Percentiles rank a stretch among this genome's conserved stretches.
Evolutionary conservation across 768 basidiomycete genomes (phyloP).

Genomic region (Daedalea quercina): DNA sequence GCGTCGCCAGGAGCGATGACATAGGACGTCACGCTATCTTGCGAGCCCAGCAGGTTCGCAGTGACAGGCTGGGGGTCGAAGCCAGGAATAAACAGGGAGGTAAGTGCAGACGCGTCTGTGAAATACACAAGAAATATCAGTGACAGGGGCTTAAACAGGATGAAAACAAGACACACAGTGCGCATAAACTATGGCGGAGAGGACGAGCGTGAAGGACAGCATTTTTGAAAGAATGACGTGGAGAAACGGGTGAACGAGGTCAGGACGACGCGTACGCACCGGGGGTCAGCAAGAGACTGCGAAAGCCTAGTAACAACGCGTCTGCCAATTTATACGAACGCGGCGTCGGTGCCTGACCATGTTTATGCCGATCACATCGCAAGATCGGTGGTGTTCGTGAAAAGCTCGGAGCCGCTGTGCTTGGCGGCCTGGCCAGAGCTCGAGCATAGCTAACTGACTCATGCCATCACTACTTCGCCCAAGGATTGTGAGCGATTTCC

Average conservation of each 20-base stretch:
- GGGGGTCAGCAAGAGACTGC: neutral
- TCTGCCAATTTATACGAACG: too few relatives aligned
- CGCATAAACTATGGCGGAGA: neutral
- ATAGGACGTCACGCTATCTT: constrained; percentile 37
- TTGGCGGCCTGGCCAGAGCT: too few relatives aligned
- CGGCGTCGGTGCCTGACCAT: too few relatives aligned
- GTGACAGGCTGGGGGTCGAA: constrained; percentile 39
- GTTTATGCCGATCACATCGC: too few relatives aligned
- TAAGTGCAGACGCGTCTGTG: constrained; percentile 24
- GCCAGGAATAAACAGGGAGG: constrained; percentile 39
- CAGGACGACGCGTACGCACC: neutral
- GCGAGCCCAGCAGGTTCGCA: constrained; percentile 34
- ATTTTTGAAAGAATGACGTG: neutral
- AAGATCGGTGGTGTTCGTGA: too few relatives aligned
- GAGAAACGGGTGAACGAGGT: neutral
- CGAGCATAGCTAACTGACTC: too few relatives aligned
- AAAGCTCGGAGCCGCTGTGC: too few relatives aligned
- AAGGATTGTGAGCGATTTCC: too few relatives aligned
- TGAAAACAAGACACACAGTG: neutral
- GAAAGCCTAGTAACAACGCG: too few relatives aligned
- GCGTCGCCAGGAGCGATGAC: constrained; percentile 28
- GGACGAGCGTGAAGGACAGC: neutral
- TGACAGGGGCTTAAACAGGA: neutral
- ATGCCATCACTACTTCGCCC: too few relatives aligned
- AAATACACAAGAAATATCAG: neutral